Percentiles rank a stretch among this genome's conserved stretches.
These are phyloP conservation scores for Lactarius quietus DNA, from an alignment of 768 basidiomycete species.

Conservation along the genomic window DNA sequence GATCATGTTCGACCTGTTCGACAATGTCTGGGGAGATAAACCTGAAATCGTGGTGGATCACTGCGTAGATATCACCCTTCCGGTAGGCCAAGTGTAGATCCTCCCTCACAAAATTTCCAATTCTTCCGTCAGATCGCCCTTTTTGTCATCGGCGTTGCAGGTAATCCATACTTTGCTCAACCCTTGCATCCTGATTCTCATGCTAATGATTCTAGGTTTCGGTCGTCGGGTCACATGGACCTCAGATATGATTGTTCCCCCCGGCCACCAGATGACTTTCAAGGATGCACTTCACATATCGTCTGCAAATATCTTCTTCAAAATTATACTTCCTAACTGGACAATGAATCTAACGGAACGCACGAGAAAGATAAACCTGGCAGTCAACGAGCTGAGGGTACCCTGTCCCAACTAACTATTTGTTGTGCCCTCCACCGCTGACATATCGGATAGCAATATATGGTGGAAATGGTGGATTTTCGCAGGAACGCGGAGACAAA, in stretches of 20 bases:
- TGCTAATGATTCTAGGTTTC: slow-evolving; percentile 36
- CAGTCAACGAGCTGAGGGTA: slow-evolving; percentile 46
- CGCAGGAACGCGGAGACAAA: slow-evolving; percentile 19
- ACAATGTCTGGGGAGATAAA: slow-evolving; percentile 46
- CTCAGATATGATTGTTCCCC: slow-evolving; percentile 39
- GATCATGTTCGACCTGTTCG: slow-evolving; percentile 33
- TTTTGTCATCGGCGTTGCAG: slow-evolving; percentile 53
- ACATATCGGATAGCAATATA: slow-evolving; percentile 26
- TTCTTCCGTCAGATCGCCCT: slow-evolving; percentile 45
- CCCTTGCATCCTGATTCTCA: neutral
- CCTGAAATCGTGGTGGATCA: slow-evolving; percentile 43
- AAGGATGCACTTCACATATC: slow-evolving; percentile 46
- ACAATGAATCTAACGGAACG: slow-evolving; percentile 38
- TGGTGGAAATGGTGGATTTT: slow-evolving; percentile 30
- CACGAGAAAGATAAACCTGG: slow-evolving; percentile 34
- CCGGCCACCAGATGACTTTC: slow-evolving; percentile 47
- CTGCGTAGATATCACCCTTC: slow-evolving; percentile 49
- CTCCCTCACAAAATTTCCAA: neutral
- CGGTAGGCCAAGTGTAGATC: slow-evolving; percentile 35
- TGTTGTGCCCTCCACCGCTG: no score
- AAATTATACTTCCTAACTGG: slow-evolving; percentile 39
- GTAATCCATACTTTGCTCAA: neutral
- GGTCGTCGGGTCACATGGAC: slow-evolving; percentile 49
- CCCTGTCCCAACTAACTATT: neutral
- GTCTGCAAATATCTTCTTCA: slow-evolving; percentile 37